Evolutionary conservation across 1,139 yeast genomes (phyloP), one percentile per base, ranked within the genome.

Genomic region (Maudiozyma humilis): DNA sequence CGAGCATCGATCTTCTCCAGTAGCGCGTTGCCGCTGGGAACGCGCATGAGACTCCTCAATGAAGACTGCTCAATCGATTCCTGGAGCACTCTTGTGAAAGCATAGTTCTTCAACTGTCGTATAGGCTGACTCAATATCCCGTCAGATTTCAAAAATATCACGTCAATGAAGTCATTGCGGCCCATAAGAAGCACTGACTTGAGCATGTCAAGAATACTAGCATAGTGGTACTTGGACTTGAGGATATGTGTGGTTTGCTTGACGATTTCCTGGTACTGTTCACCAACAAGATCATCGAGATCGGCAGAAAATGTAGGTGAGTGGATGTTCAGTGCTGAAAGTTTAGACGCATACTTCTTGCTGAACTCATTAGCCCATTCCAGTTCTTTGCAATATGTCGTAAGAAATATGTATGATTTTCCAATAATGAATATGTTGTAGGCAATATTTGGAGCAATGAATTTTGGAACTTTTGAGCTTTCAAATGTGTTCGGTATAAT

Each of bases 1-100:
- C 96, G 70, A 0, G 96, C 95, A 67, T 91, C 97, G 15, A 91
- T 60, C 42, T 87, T 67, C 41, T 72, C 68, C n/a, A 73, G 54
- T 2, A 76, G 66, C 20, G 59, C 63, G 3, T 63, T 64, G 2
- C 58, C 59, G 33, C 69, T 74, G 7, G 44, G 32, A 8, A 49
- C 44, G 27, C 55, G 52, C 0, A 64, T 43, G 34, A 53, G 57
- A 51, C 69, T 66, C 46, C 72, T 71, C 1, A 85, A 68, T 15
- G 87, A 78, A 0, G 95, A 80, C 18, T 71, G 69, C 13, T 75
- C 68, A 3, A 88, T 74, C 0, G 96, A 79, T 1, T 82, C 81
- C 42, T 75, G 78, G 41, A 89, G 65, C 4, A 83, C 67, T 29
- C 76, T 73, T 1, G 89, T 77, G 38, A 89, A 65, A 44, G 79